A percentile compares a stretch with the other conserved stretches of the same genome.
Conservation (phyloP, 2,329 filamentous ascomycete species). For the Penicillium sp. region DNA sequence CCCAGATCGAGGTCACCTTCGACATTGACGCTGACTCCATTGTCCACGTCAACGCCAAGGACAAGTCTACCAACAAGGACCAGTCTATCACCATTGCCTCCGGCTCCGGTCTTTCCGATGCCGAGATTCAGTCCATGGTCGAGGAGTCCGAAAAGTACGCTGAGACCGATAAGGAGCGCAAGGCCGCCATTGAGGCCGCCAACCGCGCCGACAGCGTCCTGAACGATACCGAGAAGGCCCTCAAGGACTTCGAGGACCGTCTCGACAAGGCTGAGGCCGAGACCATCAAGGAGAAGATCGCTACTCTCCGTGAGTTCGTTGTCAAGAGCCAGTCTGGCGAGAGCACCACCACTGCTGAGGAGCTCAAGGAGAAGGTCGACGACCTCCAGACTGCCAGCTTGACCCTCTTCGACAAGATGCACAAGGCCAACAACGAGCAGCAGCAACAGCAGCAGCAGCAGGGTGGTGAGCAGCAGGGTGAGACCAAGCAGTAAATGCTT, state of each 20-base stretch:
- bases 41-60: conserved; percentile 95
- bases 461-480: conserved; percentile 49
- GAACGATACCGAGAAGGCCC: conserved; percentile 96
- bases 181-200: conserved; percentile 89
- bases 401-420: conserved; percentile 99
- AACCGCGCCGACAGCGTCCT: conserved; percentile 95
- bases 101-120: conserved; percentile 90
- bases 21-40: conserved; percentile 98
- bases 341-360: conserved; percentile 76
- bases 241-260: conserved; percentile 94
- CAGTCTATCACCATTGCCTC: conserved; percentile 99
- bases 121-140: conserved; percentile 96
- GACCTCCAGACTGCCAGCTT: conserved; percentile 94
- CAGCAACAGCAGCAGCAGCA: conserved; percentile 52
- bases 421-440: conserved; percentile 81
- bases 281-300: conserved; percentile 90
- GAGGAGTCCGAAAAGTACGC: conserved; percentile 96
- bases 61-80: conserved; percentile 99
- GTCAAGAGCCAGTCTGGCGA: conserved; percentile 94
- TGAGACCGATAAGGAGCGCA: conserved; percentile 93
- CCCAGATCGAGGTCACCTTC: conserved; percentile 96
- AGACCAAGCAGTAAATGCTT: conserved; percentile 62
- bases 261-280: conserved; percentile 96
- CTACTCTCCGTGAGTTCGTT: conserved; percentile 79
- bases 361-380: conserved; percentile 98